Conservation (phyloP, 2,329 filamentous ascomycete species). For the Trichophyton simii region DNA sequence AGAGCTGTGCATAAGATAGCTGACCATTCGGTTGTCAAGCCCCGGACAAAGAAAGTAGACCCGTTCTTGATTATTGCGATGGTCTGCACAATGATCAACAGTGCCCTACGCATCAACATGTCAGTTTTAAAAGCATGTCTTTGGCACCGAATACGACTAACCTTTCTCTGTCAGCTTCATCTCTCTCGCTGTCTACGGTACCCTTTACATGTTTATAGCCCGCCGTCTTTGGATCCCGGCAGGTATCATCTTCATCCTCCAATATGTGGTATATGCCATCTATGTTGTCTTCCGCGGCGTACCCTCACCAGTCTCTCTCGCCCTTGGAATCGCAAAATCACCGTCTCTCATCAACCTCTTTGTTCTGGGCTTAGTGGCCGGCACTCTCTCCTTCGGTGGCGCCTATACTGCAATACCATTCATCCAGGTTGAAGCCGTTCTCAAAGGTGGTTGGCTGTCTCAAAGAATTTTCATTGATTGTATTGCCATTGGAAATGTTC, state of each 20-base stretch:
- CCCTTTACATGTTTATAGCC: background rate
- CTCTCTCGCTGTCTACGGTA: background rate
- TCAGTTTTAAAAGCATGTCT: background rate
- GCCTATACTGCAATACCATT: conserved; percentile 1
- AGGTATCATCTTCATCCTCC: background rate
- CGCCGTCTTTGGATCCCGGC: background rate
- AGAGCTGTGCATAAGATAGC: background rate
- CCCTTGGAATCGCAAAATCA: background rate
- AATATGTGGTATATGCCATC: background rate
- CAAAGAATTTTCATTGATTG: background rate
- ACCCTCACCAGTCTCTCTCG: background rate
- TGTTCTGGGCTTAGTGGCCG: background rate
- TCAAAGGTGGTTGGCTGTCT: background rate
- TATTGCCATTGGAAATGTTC: conserved; percentile 1
- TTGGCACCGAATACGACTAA: background rate
- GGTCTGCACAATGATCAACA: background rate
- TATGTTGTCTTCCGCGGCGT: conserved; percentile 1
- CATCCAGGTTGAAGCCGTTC: background rate
- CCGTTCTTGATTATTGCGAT: background rate
- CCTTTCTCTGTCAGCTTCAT: background rate
- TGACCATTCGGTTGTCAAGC: background rate
- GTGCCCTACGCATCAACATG: background rate
- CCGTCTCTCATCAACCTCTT: conserved; percentile 2
- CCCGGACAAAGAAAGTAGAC: background rate
- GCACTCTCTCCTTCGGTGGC: background rate